Evolutionary conservation across 2,329 filamentous ascomycete genomes (phyloP).

Genomic region (Xylaria sp.): DNA sequence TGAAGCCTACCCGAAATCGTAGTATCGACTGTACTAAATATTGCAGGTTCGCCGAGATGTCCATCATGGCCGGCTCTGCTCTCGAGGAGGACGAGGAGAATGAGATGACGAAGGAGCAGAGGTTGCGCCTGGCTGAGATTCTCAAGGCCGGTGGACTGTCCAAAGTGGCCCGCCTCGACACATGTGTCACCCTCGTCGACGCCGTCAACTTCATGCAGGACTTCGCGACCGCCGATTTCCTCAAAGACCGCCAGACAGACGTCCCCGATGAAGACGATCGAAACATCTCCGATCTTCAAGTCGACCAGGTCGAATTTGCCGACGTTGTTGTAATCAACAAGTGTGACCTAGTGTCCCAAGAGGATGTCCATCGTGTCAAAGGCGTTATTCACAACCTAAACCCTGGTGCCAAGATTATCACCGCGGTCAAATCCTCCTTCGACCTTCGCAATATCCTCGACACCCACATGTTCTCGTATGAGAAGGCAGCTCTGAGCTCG

Average conservation of each 20-base stretch:
- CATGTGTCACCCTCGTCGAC: conserved; percentile 78
- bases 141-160: conserved; percentile 70
- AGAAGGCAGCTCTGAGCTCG: conserved; percentile 71
- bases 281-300: conserved; percentile 79
- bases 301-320: conserved; percentile 82
- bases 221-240: conserved; percentile 75
- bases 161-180: conserved; percentile 74
- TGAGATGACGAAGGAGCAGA: conserved; percentile 41
- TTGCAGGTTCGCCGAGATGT: conserved; percentile 48
- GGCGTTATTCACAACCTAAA: conserved; percentile 71
- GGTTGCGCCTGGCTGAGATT: conserved; percentile 43
- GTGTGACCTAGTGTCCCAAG: conserved; percentile 65
- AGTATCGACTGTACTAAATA: conserved; percentile 50
- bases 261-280: conserved; percentile 75
- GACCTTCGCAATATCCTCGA: conserved; percentile 72
- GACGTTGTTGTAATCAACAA: conserved; percentile 80
- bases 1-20: conserved; percentile 76
- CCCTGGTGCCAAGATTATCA: conserved; percentile 72
- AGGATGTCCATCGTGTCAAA: conserved; percentile 57
- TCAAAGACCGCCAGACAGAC: conserved; percentile 70
- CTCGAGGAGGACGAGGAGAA: conserved; percentile 46
- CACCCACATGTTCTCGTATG: conserved; percentile 72
- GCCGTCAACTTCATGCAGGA: conserved; percentile 78
- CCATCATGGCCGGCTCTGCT: conserved; percentile 45
- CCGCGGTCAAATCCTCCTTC: conserved; percentile 63